Evolutionary conservation across 345 rosid genomes (phyloP).

Genomic region (Toxicodendron radicans): DNA sequence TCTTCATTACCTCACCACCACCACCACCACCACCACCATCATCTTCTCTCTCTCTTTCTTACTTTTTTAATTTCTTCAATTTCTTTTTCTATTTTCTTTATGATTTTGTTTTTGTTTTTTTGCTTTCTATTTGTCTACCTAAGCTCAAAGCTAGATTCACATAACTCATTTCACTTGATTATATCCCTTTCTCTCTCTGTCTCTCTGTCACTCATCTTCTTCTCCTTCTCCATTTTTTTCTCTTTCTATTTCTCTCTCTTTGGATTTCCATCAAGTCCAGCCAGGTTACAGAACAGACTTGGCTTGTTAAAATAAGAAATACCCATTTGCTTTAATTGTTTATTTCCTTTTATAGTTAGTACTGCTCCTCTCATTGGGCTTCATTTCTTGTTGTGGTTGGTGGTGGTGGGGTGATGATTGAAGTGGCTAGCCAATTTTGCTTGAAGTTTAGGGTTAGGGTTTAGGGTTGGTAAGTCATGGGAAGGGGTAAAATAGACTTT

Average conservation of each 20-base stretch:
- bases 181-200: slow-evolving; percentile 21
- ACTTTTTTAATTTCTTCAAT: background rate
- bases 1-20: background rate
- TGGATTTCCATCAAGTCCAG: slow-evolving; percentile 23
- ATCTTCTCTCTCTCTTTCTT: background rate
- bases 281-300: slow-evolving; percentile 28
- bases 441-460: no score
- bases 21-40: slow-evolving; percentile 21
- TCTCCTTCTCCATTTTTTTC: slow-evolving; percentile 18
- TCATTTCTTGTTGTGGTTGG: slow-evolving; percentile 14
- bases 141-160: background rate
- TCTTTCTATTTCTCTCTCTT: slow-evolving; percentile 25
- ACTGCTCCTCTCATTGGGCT: slow-evolving; percentile 14
- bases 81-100: background rate
- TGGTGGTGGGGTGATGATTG: no score
- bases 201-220: slow-evolving; percentile 22
- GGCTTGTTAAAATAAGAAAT: slow-evolving; percentile 40
- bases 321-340: background rate
- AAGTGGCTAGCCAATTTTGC: no score
- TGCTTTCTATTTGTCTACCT: background rate
- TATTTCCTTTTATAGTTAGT: background rate
- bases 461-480: no score
- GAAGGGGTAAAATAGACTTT: no score
- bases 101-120: no score
- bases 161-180: background rate